Percentiles rank a stretch among this genome's conserved stretches.
Conservation (phyloP, 2,329 filamentous ascomycete species). For the Periglandula ipomoeae region DNA sequence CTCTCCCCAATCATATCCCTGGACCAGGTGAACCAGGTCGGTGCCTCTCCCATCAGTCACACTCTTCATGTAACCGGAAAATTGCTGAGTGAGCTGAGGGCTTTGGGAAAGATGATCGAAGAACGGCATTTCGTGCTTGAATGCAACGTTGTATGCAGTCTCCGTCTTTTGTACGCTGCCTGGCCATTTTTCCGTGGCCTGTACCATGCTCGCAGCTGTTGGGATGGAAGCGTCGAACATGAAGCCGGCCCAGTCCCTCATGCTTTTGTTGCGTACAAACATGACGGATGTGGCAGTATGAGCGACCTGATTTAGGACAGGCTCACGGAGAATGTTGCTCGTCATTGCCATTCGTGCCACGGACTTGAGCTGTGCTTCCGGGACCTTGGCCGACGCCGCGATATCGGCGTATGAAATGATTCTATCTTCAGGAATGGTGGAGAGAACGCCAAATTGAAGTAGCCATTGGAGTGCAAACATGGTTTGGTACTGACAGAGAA, state of each 20-base stretch:
- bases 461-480: constrained; percentile 3
- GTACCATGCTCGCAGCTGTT: constrained; percentile 13
- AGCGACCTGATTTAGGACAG: constrained; percentile 16
- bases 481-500: constrained; percentile 1
- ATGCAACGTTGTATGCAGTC: constrained; percentile 22
- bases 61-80: constrained; percentile 23
- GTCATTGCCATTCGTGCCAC: constrained; percentile 30
- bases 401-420: constrained; percentile 9
- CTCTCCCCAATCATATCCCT: constrained; percentile 29
- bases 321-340: constrained; percentile 23
- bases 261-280: constrained; percentile 15
- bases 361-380: constrained; percentile 13
- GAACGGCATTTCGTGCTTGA: constrained; percentile 17
- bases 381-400: constrained; percentile 11
- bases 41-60: constrained; percentile 20
- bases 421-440: constrained; percentile 8
- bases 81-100: constrained; percentile 16
- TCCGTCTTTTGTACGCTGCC: constrained; percentile 15
- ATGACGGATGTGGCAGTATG: constrained; percentile 24
- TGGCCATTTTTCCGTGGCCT: constrained; percentile 19
- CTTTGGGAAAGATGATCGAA: constrained; percentile 22
- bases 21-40: constrained; percentile 20
- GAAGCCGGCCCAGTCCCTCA: constrained; percentile 22
- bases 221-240: constrained; percentile 19
- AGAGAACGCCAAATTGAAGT: constrained; percentile 10